Evolutionary conservation across 306 rosid genomes (phyloP).

Genomic region (Cicer pinnatifidum): DNA sequence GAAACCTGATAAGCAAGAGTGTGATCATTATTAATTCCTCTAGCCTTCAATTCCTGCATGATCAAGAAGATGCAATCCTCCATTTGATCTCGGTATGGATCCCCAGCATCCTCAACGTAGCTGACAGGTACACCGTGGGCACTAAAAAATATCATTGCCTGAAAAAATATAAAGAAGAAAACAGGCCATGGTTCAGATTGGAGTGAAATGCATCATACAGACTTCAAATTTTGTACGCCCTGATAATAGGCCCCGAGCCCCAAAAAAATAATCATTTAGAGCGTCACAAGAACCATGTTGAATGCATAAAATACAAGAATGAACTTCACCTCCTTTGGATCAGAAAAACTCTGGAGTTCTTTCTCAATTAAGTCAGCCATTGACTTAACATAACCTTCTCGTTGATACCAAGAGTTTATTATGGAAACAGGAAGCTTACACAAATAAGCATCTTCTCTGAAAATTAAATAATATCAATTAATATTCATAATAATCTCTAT

Average conservation of each 20-base stretch:
- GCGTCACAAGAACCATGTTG: conserved; percentile 30
- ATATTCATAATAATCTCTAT: conserved; percentile 18
- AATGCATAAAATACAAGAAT: conserved; percentile 38
- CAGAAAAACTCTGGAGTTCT: conserved; percentile 69
- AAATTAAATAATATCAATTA: conserved; percentile 44
- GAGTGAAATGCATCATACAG: conserved; percentile 28
- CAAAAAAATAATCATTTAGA: neutral
- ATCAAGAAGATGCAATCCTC: conserved; percentile 90
- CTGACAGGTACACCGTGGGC: conserved; percentile 99
- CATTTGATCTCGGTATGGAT: conserved; percentile 98
- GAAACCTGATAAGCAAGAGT: conserved; percentile 96
- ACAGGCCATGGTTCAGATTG: conserved; percentile 29
- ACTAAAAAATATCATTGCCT: conserved; percentile 96
- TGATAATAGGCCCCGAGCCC: neutral
- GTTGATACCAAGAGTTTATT: conserved; percentile 92
- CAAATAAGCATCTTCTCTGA: conserved; percentile 82
- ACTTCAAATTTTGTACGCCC: conserved; percentile 1
- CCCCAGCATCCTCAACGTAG: conserved; percentile 92
- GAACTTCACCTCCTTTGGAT: conserved; percentile 72
- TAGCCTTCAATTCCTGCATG: conserved; percentile 91
- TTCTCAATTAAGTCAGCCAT: conserved; percentile 91
- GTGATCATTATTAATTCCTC: conserved; percentile 83
- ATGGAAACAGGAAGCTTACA: conserved; percentile 86
- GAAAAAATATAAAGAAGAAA: conserved; percentile 10
- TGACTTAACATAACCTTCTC: conserved; percentile 87